Evolutionary conservation across 1,284 basidiomycete species (phyloP), one percentile per base, ranked within the genome.

Genomic region (Fistulinella staudtii): DNA sequence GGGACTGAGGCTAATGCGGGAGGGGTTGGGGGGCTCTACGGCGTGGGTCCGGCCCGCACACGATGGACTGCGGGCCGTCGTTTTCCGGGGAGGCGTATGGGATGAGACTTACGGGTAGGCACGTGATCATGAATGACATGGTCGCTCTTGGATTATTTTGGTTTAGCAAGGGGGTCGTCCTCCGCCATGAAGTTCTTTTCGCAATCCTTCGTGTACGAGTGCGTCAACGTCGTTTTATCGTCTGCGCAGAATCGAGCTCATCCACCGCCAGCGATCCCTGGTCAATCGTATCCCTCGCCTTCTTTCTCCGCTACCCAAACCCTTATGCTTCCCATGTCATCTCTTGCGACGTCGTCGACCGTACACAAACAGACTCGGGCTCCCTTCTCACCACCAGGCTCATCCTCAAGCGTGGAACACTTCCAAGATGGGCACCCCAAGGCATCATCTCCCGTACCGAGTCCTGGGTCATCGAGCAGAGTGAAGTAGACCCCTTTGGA

Each of bases 301-400:
- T 91, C 74, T 93, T 94, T 60, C 76, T 97, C 50, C 87, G 96
- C 53, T 99, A 99, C 66, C 95, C 96, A 4, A 99, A 98, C 66
- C 94, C 95, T 33, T 90, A 91, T 57, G 91, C 95, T 6, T 77
- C 90, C 10, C 95, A 99, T 67, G 89, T 99, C 61, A 70, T 96
- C 48, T 92, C 92, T 8, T 93, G 92, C 73, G 95, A 98, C 72
- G 93, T 97, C 50, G 79, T 98, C 50, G 88, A 89, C 43, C 85
- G 94, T 51, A 75, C 69, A 5, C 70, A 87, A 51, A 84, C 87
- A 9, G 72, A 83, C 15, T 68, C 73, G 1, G 89, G 91, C 21
- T 80, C 86, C 10, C 77, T 98, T n/a, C 68, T 84, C 44, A 97
- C 93, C 1, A 89, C 87, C 1, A 82, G 94, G 20, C 82, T 98